Percentiles rank a stretch among this genome's conserved stretches.
Evolutionary conservation across 495 filamentous ascomycete genomes (phyloP).

Genomic region (Pseudomonodictys pantanalensis): DNA sequence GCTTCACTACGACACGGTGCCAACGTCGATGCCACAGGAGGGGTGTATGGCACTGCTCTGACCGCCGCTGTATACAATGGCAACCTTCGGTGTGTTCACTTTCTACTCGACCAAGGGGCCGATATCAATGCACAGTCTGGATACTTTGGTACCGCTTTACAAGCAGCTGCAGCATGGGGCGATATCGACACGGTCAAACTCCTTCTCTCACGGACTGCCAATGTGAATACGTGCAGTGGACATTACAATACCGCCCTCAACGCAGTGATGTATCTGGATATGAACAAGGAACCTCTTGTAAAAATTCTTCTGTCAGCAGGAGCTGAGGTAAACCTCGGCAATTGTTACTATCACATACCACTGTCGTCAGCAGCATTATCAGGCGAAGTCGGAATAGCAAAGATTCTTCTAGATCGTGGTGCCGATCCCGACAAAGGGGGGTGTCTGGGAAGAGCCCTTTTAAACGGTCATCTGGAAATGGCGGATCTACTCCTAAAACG

Average conservation of each 20-base stretch:
- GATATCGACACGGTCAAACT: neutral
- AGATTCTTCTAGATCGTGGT: neutral
- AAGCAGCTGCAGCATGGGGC: slow-evolving; percentile 1
- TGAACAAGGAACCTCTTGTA: neutral
- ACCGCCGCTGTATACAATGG: neutral
- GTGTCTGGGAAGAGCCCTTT: neutral
- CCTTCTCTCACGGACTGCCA: neutral
- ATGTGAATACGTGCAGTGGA: neutral
- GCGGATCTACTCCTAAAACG: neutral
- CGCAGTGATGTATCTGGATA: neutral
- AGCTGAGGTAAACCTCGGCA: neutral
- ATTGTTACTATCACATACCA: neutral
- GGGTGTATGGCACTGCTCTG: slow-evolving; percentile 4
- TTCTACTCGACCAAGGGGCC: slow-evolving; percentile 1
- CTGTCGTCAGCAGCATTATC: neutral
- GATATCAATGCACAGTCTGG: neutral
- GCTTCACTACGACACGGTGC: neutral
- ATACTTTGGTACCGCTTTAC: neutral
- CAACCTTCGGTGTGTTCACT: neutral
- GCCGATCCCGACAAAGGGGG: neutral
- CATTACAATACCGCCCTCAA: neutral
- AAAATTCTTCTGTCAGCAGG: neutral
- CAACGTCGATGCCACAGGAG: neutral
- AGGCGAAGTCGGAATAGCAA: neutral
- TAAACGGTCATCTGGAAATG: neutral